These are phyloP conservation scores for Lachancea lanzarotensis DNA, from an alignment of 805 yeast genomes.

Conservation along the genomic window DNA sequence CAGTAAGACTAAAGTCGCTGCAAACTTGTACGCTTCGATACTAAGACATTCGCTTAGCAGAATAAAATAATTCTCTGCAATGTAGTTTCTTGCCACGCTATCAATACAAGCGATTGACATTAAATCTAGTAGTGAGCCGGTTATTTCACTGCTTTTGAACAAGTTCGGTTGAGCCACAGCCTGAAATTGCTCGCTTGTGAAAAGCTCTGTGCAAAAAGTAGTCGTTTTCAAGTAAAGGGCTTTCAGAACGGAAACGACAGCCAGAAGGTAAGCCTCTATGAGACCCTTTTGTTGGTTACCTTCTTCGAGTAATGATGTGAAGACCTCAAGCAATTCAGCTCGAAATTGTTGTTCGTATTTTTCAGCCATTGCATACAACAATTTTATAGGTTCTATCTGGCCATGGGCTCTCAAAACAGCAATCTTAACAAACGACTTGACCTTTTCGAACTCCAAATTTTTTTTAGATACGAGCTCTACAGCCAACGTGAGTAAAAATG, in stretches of 20 bases:
- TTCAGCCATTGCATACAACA: slow-evolving; percentile 16
- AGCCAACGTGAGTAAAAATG: slow-evolving; percentile 18
- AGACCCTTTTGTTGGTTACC: slow-evolving; percentile 21
- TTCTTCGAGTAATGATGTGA: slow-evolving; percentile 22
- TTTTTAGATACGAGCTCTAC: slow-evolving; percentile 26
- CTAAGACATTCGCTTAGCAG: slow-evolving; percentile 36
- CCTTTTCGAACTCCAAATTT: slow-evolving; percentile 21
- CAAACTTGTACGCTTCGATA: slow-evolving; percentile 23
- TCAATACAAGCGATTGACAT: slow-evolving; percentile 45
- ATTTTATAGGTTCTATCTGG: slow-evolving; percentile 10
- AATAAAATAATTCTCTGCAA: slow-evolving; percentile 39
- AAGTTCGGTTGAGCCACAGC: slow-evolving; percentile 20
- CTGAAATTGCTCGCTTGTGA: slow-evolving; percentile 27
- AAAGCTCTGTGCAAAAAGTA: slow-evolving; percentile 25
- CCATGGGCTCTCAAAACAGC: slow-evolving; percentile 17
- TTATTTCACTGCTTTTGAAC: slow-evolving; percentile 16
- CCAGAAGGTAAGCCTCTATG: slow-evolving; percentile 18
- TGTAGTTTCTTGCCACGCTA: slow-evolving; percentile 43
- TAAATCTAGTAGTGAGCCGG: slow-evolving; percentile 28
- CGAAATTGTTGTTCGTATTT: slow-evolving; percentile 17
- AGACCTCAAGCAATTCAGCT: slow-evolving; percentile 13
- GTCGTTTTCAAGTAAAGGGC: slow-evolving; percentile 27
- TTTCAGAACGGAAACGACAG: slow-evolving; percentile 19
- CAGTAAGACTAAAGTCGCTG: slow-evolving; percentile 42
- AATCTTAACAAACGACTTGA: slow-evolving; percentile 22